phyloP scores from a whole-genome alignment of 2,329 filamentous ascomycete species.

The Rhynchosporium graminicola region DNA sequence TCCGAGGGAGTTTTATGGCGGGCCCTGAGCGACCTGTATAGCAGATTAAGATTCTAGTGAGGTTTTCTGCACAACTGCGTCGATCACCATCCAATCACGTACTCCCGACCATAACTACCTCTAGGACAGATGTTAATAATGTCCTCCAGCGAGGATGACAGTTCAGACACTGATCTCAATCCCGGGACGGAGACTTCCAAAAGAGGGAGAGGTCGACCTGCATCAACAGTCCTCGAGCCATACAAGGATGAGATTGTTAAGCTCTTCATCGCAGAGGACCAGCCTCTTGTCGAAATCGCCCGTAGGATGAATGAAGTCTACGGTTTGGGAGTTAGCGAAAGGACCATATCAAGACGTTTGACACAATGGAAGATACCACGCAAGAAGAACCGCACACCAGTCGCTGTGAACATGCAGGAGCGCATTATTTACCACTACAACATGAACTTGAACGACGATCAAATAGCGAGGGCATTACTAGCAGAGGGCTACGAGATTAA shows the following conservation, averaged over 20 bases:
- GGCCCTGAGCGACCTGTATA: slow-evolving; percentile 6
- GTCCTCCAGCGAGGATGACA: slow-evolving; percentile 22
- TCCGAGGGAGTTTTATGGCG: slow-evolving; percentile 15
- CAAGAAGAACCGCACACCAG: slow-evolving; percentile 33
- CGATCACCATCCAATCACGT: slow-evolving; percentile 13
- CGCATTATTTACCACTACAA: slow-evolving; percentile 37
- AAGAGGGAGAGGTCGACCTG: slow-evolving; percentile 34
- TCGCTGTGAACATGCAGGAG: slow-evolving; percentile 33
- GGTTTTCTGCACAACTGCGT: not conserved
- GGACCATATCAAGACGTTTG: slow-evolving; percentile 36
- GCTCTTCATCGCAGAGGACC: slow-evolving; percentile 33
- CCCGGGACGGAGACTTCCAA: not conserved
- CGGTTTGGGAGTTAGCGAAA: slow-evolving; percentile 36
- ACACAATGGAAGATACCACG: slow-evolving; percentile 36
- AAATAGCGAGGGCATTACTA: slow-evolving; percentile 33
- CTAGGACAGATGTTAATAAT: slow-evolving; percentile 31
- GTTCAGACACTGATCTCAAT: not conserved
- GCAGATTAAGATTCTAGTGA: not conserved
- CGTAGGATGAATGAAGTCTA: slow-evolving; percentile 34
- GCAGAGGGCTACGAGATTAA: slow-evolving; percentile 38
- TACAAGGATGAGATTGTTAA: slow-evolving; percentile 37
- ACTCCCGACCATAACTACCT: slow-evolving; percentile 33
- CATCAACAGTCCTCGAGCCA: slow-evolving; percentile 33
- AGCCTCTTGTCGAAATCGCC: slow-evolving; percentile 36
- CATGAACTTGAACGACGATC: slow-evolving; percentile 38